Base-by-base conservation (phyloP, 2,329 filamentous ascomycete genomes). In the Macroventuria anomochaeta region DNA sequence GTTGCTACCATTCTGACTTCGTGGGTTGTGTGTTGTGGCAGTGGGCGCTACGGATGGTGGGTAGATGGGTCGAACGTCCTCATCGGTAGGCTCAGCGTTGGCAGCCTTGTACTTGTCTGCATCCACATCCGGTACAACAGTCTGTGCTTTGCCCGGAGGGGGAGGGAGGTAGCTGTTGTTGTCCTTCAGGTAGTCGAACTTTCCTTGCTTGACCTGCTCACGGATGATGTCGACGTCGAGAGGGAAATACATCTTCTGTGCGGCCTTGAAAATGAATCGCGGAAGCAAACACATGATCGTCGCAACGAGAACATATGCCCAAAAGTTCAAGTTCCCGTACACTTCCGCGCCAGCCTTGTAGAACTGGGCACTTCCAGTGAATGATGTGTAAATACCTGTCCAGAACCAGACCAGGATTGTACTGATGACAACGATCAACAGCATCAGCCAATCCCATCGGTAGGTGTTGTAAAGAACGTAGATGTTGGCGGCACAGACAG, bases 401-500 rank as follows among this genome's bases (percentile, higher is more conserved):
- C 95, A 97, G 79, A 96, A 89, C 81, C 92, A 99, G 69, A 97
- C 85, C 66, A 97, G 85, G 25, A 97, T 74, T 58, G 89, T 89
- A 76, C 92, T 96, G 74, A 97, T 83, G 20, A 77, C 77, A 44
- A 96, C 88, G 58, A 97, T 88, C 54, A 96, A 79, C 18, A 93
- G 76, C 77, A 96, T 96, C 67, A 99, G 81, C 93, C 93, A 99
- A 74, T 99, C 95, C 95, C 95, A 99, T 56, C 93, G 86, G 75
- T 96, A 97, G 0, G 90, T 96, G 77, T 99, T 99, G 79, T 97
- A 87, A 61, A 99, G 80, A 63, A 99, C 91, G 79, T 97, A 99
- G 54, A 88, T 79, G 75, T 99, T 99, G 80, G 96, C 96, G 33
- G 91, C 88, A 63, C 96, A 79, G 53, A 99, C 88, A 6, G 91